Base-by-base conservation (phyloP, 1,139 yeast genomes). In the Suhomyces choctaworum region DNA sequence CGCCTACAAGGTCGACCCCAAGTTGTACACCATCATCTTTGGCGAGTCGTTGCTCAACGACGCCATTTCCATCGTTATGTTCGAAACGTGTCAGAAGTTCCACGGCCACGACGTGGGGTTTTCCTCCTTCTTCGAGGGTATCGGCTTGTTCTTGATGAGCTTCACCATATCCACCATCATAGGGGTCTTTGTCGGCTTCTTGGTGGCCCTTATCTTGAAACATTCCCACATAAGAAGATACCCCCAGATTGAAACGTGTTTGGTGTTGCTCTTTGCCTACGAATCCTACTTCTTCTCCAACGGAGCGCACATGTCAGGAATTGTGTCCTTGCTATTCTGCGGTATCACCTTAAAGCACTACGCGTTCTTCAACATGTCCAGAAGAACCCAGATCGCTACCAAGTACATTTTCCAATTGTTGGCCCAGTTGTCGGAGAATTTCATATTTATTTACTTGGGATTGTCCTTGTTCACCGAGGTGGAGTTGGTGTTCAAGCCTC, bases 291-390 rank as follows among this genome's bases (percentile, higher is more conserved):
- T 94, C 69, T 92, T 94, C 62, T 90, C 97, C 31, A 94, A 92
- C 56, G 99, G 98, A 27, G 94, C 98, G 49, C 98, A 94, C 58
- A 92, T 92, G 98, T 89, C 97, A 5, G 99, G 99, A 31, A 94
- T 92, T 50, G 99, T 94, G 6, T 88, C 97, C 2, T 70, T 94
- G 45, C 66, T 94, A 46, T 94, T 94, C 64, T 92, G 97, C 59
- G 98, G 98, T 36, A 90, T 94, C 44, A 92, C 98, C 3, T 68
- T 94, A 56, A 92, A 92, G 60, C 98, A 94, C 61, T 94, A 94
- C 57, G 98, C 98, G 12, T 90, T 89, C 63, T 92, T 77, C 63
- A 94, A 90, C 64, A 94, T 94, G 99, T 88, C 97, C 4, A 76
- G 97, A 62, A 75, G 97, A 53, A 88, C 98, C 0, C 98, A 94